Percentiles rank a stretch among this genome's conserved stretches.
Conservation (phyloP, 352 stramenopile species). For the Pythium utonaiense region DNA sequence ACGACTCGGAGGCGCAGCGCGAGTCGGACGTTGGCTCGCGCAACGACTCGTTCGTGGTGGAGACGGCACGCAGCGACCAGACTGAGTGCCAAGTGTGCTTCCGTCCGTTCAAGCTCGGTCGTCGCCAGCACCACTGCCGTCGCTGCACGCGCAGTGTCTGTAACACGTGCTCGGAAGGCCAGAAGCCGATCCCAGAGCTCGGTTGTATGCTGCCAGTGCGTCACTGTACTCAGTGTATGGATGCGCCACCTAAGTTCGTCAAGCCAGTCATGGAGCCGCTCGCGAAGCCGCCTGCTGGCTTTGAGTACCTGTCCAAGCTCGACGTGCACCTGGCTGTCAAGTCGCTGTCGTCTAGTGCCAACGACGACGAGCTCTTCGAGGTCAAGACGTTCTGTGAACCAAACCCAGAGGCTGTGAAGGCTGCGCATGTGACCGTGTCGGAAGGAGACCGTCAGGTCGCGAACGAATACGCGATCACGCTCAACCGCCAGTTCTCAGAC, state of each 20-base stretch:
- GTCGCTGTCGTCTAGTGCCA: constrained; percentile 24
- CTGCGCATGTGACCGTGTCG: constrained; percentile 44
- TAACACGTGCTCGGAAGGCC: constrained; percentile 79
- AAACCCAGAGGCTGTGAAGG: constrained; percentile 52
- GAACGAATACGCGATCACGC: constrained; percentile 77
- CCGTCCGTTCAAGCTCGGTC: constrained; percentile 80
- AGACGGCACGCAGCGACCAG: constrained; percentile 78
- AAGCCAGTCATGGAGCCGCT: constrained; percentile 75
- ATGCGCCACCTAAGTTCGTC: constrained; percentile 74
- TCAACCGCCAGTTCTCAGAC: constrained; percentile 67
- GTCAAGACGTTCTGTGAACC: constrained; percentile 83
- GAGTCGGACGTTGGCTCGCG: constrained; percentile 42
- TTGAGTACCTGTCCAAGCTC: constrained; percentile 83
- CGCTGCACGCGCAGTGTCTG: constrained; percentile 83
- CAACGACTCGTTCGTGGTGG: constrained; percentile 54
- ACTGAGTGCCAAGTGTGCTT: constrained; percentile 89
- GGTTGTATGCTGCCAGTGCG: constrained; percentile 74
- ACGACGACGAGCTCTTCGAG: constrained; percentile 59
- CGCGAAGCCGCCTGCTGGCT: constrained; percentile 69
- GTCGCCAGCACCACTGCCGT: constrained; percentile 80
- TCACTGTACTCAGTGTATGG: constrained; percentile 80
- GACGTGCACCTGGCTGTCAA: constrained; percentile 70
- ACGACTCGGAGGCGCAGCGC: constrained; percentile 56
- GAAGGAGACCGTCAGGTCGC: constrained; percentile 63
- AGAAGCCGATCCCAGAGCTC: constrained; percentile 80